Conservation (phyloP, 495 filamentous ascomycete species). For the Xylaria nigripes region DNA sequence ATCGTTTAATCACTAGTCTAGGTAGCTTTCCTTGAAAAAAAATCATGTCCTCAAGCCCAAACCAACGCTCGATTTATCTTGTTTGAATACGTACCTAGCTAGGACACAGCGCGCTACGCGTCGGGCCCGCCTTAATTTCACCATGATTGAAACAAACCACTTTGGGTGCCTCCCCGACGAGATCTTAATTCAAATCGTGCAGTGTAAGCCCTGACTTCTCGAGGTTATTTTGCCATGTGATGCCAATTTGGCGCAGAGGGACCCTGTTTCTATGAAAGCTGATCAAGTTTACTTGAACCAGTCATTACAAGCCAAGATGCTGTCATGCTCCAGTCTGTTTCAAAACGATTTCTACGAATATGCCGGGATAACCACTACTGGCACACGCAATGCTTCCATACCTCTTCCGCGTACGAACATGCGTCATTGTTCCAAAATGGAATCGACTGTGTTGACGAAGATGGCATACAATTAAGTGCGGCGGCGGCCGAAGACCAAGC, state of each 20-base stretch:
- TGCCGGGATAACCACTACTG: slow-evolving; percentile 69
- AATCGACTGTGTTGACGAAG: slow-evolving; percentile 27
- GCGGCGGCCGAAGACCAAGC: slow-evolving; percentile 31
- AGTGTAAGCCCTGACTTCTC: slow-evolving; percentile 45
- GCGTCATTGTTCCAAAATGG: slow-evolving; percentile 33
- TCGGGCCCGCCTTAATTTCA: not conserved
- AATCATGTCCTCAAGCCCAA: no score
- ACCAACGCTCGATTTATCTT: not conserved
- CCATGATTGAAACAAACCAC: slow-evolving; percentile 13
- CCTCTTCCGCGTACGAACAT: slow-evolving; percentile 49
- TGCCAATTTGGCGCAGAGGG: not conserved
- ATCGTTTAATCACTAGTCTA: no score
- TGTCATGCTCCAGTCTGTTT: slow-evolving; percentile 63
- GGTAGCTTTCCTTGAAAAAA: no score
- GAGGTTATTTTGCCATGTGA: not conserved
- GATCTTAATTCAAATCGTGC: slow-evolving; percentile 64
- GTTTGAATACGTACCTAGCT: not conserved
- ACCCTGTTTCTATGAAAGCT: not conserved
- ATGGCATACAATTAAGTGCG: slow-evolving; percentile 15
- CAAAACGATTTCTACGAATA: slow-evolving; percentile 55
- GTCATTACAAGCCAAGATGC: slow-evolving; percentile 63
- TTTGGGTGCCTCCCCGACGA: slow-evolving; percentile 62
- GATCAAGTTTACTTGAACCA: slow-evolving; percentile 22
- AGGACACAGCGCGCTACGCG: not conserved
- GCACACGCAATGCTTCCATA: slow-evolving; percentile 65